Evolutionary conservation across 2,329 filamentous ascomycete species (phyloP).

Genomic region (Verticillium isaacii): DNA sequence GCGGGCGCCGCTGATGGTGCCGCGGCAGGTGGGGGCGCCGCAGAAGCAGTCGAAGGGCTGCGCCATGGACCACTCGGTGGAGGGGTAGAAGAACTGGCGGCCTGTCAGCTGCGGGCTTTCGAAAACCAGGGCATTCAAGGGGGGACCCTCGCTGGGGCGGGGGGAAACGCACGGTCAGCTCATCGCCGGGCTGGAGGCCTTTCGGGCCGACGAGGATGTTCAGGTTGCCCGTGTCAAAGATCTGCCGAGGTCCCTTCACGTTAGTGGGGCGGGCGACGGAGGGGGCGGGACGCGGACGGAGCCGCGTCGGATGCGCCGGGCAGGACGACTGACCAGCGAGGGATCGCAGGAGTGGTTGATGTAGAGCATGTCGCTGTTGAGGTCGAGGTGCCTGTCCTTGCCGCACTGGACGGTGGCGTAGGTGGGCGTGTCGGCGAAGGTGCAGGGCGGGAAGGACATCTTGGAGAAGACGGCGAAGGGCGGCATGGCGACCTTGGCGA

Average conservation of each 20-base stretch:
- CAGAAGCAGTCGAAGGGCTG: constrained; percentile 67
- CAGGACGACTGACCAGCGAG: constrained; percentile 46
- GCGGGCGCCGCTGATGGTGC: constrained; percentile 58
- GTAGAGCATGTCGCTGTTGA: constrained; percentile 64
- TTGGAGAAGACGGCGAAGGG: constrained; percentile 64
- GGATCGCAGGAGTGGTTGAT: constrained; percentile 67
- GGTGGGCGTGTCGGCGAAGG: constrained; percentile 47
- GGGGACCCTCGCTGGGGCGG: neutral
- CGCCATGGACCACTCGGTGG: constrained; percentile 70
- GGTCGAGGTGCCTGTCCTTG: constrained; percentile 49
- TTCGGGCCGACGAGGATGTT: constrained; percentile 54
- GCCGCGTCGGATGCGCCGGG: neutral
- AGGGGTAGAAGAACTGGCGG: constrained; percentile 65
- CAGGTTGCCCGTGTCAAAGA: constrained; percentile 54
- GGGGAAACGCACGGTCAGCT: constrained; percentile 44
- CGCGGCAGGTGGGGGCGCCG: constrained; percentile 50
- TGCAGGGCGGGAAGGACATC: constrained; percentile 60
- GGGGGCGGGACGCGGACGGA: neutral
- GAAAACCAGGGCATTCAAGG: neutral
- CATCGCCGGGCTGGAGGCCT: constrained; percentile 50
- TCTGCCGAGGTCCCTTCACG: constrained; percentile 28
- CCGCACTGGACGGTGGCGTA: constrained; percentile 62
- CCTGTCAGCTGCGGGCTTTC: neutral
- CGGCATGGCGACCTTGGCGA: constrained; percentile 49
- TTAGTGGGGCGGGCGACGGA: neutral